Conservation (phyloP, 176 grass and related monocot genomes). For the Oryza officinalis region DNA sequence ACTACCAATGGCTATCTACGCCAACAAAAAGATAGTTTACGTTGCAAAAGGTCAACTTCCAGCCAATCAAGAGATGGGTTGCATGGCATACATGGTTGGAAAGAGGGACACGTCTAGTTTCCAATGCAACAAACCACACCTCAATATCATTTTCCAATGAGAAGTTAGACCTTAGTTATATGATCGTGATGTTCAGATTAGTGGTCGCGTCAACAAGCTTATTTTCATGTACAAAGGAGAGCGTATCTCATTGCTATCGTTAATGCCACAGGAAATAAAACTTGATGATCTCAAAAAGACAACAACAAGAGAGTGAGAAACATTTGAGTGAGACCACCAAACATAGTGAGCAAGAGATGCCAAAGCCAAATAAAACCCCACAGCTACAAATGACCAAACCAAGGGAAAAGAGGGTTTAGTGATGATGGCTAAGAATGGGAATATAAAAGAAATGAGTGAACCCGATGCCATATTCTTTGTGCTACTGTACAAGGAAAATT, state of each 20-base stretch:
- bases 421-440: neutral
- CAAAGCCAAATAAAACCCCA: neutral
- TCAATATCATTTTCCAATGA: too few species aligned
- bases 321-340: neutral
- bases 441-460: neutral
- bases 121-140: too few species aligned
- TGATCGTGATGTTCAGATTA: neutral
- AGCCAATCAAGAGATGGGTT: too few species aligned
- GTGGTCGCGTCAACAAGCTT: rapidly evolving
- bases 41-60: too few species aligned
- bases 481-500: too few species aligned
- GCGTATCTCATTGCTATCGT: neutral
- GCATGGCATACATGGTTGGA: too few species aligned
- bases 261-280: neutral
- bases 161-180: neutral
- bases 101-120: too few species aligned
- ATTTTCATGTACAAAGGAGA: neutral
- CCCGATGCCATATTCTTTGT: too few species aligned
- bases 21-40: too few species aligned
- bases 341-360: neutral
- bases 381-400: neutral
- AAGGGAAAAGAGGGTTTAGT: neutral
- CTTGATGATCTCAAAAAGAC: neutral
- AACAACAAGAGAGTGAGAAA: neutral
- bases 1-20: too few species aligned